Evolutionary conservation across 257 asterid species (phyloP), one percentile per base, ranked within the genome.

Genomic region (Solanum pennellii): DNA sequence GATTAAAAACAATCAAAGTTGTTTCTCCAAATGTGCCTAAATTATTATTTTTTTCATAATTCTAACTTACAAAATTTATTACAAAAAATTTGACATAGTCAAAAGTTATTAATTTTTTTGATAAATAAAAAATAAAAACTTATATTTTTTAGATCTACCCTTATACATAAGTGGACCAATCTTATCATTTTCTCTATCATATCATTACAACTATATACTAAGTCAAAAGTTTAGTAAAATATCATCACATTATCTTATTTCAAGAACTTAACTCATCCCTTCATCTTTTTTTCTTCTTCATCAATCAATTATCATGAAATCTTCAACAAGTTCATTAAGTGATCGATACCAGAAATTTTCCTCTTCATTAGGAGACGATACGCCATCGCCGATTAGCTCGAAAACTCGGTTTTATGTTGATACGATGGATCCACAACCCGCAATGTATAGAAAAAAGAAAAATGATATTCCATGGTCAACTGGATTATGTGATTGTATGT

Each of bases 401-500:
- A 90, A 89, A 2, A 87, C 68, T 37, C 77, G 88, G 18, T 47
- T 75, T 45, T 42, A 85, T 3, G 84, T 77, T 25, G 89, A 75
- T 8, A 84, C 83, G 0, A 42, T 89, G 25, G 68, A 49, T 9
- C 68, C 10, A 8, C 68, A 20, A 14, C 68, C 39, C 2, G 44
- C 39, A 86, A 47, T 27, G 20, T 87, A 45, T n/a, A 16, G 35
- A 18, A 93, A 89, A 52, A 87, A 91, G 10, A 92, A 91, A 89
- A 59, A 88, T 15, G 88, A 68, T 47, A 91, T 71, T 62, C 94
- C 95, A 45, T 96, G 99, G 99, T 94, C 99, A 16, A 91, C 98
- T 0, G 99, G 98, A 80, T 91, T 96, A 5, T 96, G 86, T 23
- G 96, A 88, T 85, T 96, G 99, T 93, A 89, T 89, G 73, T 94